These are phyloP conservation scores for Cercospora canescens DNA, from an alignment of 2,329 filamentous ascomycete species.

Conservation along the genomic window DNA sequence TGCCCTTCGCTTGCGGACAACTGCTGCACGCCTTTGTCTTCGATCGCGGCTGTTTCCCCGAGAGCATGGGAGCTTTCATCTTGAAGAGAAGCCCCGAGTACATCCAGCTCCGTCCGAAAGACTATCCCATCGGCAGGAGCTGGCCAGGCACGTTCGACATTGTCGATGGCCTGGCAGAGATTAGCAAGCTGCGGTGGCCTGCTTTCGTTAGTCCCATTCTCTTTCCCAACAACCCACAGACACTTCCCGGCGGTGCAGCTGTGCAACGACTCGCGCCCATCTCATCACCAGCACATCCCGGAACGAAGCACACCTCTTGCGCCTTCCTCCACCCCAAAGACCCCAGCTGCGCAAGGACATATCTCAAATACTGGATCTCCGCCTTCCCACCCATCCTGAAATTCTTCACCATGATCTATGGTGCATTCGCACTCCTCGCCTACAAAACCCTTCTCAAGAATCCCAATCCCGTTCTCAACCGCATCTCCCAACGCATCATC, in stretches of 20 bases:
- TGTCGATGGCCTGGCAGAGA: slow-evolving; percentile 76
- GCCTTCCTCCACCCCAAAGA: slow-evolving; percentile 84
- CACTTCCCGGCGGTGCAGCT: slow-evolving; percentile 56
- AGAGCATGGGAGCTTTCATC: slow-evolving; percentile 65
- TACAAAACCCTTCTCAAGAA: slow-evolving; percentile 68
- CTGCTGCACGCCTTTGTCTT: slow-evolving; percentile 54
- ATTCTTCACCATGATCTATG: slow-evolving; percentile 74
- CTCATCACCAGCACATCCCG: slow-evolving; percentile 80
- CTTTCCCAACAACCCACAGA: slow-evolving; percentile 64
- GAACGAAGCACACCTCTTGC: slow-evolving; percentile 82
- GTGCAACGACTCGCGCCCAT: slow-evolving; percentile 73
- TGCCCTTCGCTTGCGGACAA: slow-evolving; percentile 52
- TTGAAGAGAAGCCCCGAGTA: slow-evolving; percentile 73
- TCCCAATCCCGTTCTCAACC: slow-evolving; percentile 67
- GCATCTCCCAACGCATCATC: slow-evolving; percentile 67
- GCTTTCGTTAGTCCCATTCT: slow-evolving; percentile 84
- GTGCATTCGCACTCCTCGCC: slow-evolving; percentile 67
- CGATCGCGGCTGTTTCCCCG: slow-evolving; percentile 53
- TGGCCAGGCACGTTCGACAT: slow-evolving; percentile 80
- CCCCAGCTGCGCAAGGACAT: slow-evolving; percentile 84
- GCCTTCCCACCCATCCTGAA: slow-evolving; percentile 78
- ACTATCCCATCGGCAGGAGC: slow-evolving; percentile 66
- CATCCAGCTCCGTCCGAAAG: slow-evolving; percentile 68
- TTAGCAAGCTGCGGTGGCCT: slow-evolving; percentile 83
- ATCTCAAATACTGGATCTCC: slow-evolving; percentile 81